Evolutionary conservation across 345 rosid genomes (phyloP).

Genomic region (Euclidium syriacum): DNA sequence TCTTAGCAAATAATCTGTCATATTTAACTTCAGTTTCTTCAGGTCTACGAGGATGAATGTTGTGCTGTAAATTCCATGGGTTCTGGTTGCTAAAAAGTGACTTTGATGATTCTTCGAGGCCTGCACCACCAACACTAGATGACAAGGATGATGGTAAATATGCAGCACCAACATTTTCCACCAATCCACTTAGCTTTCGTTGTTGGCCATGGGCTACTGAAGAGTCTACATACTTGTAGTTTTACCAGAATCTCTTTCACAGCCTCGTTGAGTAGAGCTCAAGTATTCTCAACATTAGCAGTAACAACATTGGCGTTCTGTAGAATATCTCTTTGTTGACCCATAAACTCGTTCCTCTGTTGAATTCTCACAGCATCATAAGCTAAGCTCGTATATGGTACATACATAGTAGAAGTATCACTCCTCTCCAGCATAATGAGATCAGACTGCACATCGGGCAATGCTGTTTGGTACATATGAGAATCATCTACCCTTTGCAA

Average conservation of each 20-base stretch:
- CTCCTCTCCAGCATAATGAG: too few species aligned
- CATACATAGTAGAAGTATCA: too few species aligned
- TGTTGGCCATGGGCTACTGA: conserved; percentile 21
- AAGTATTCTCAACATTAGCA: conserved; percentile 31
- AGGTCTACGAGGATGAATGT: conserved; percentile 55
- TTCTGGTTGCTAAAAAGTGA: conserved; percentile 65
- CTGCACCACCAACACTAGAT: conserved; percentile 25
- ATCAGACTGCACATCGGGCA: too few species aligned
- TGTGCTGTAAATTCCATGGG: conserved; percentile 55
- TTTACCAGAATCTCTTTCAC: conserved; percentile 30
- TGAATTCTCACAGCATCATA: conserved; percentile 31
- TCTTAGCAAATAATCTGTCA: conserved; percentile 37
- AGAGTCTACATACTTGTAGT: conserved; percentile 26
- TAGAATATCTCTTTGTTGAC: conserved; percentile 22
- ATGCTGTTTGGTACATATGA: too few species aligned
- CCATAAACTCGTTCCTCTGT: conserved; percentile 27
- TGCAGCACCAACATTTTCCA: conserved; percentile 34
- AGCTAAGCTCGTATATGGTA: conserved; percentile 29
- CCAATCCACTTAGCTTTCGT: conserved; percentile 38
- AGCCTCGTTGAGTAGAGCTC: conserved; percentile 29
- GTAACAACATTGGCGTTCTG: conserved; percentile 38
- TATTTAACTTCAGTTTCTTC: conserved; percentile 40
- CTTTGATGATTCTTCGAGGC: conserved; percentile 46
- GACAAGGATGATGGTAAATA: conserved; percentile 27
- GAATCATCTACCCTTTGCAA: too few species aligned